phyloP scores from a whole-genome alignment of 176 grass and related monocot genomes.

The Thalia dealbata region DNA sequence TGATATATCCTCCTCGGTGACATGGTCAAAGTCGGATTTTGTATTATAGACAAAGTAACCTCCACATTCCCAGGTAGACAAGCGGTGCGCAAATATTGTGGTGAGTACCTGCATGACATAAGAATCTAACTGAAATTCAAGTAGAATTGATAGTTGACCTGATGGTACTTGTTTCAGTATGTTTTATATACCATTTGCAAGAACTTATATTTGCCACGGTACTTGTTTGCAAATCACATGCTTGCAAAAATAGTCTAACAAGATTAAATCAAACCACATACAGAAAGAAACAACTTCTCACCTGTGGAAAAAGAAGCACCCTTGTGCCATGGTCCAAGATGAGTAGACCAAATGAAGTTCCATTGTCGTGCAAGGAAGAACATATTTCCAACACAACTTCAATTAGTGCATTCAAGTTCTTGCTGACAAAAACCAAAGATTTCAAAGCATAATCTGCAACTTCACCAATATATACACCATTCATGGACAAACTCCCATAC shows the following conservation, averaged over 20 bases:
- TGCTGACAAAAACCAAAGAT: conserved; percentile 40
- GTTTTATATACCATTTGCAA: not conserved
- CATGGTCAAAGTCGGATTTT: conserved; percentile 28
- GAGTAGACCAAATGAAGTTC: conserved; percentile 34
- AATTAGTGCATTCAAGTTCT: conserved; percentile 24
- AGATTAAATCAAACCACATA: too few relatives aligned
- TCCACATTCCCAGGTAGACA: conserved; percentile 52
- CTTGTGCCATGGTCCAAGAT: conserved; percentile 44
- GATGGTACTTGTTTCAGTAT: not conserved
- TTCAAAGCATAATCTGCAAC: conserved; percentile 52
- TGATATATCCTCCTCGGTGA: conserved; percentile 39
- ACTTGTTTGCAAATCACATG: not conserved
- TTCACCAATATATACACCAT: conserved; percentile 34
- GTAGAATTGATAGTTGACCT: not conserved
- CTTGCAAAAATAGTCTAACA: too few relatives aligned
- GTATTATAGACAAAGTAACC: conserved; percentile 46
- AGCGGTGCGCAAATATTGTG: conserved; percentile 15
- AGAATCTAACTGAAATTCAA: not conserved
- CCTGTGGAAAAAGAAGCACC: conserved; percentile 56
- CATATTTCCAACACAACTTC: conserved; percentile 34
- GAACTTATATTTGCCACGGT: too few relatives aligned
- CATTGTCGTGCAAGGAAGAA: conserved; percentile 20
- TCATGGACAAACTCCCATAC: conserved; percentile 23
- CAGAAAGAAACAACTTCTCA: not conserved
- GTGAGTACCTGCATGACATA: conserved; percentile 25